Percentiles rank a stretch among this genome's conserved stretches.
Conservation (phyloP, 2,329 filamentous ascomycete genomes). For the Exophiala dermatitidis region DNA sequence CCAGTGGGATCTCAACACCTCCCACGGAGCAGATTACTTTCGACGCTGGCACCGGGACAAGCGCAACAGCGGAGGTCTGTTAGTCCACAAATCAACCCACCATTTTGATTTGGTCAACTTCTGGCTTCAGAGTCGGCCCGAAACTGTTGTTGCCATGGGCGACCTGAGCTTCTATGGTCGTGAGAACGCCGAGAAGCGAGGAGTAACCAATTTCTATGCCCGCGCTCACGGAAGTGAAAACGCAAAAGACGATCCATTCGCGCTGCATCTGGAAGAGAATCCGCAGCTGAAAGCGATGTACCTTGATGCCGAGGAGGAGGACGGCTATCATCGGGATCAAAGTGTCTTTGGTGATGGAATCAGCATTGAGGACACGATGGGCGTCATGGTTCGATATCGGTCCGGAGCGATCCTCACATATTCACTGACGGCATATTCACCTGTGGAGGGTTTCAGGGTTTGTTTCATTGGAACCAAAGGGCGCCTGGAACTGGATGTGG, state of each 20-base stretch:
- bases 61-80: conserved; percentile 52
- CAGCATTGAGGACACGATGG: conserved; percentile 60
- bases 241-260: conserved; percentile 52
- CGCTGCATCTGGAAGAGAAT: conserved; percentile 49
- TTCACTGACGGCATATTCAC: conserved; percentile 53
- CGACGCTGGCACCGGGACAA: conserved; percentile 58
- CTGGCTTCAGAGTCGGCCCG: conserved; percentile 51
- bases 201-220: conserved; percentile 46
- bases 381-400: conserved; percentile 51
- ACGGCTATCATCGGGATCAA: conserved; percentile 55
- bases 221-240: conserved; percentile 46
- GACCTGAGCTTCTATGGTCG: conserved; percentile 55
- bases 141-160: conserved; percentile 53
- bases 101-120: conserved; percentile 60
- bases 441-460: conserved; percentile 55
- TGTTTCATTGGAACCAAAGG: conserved; percentile 43
- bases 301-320: conserved; percentile 57
- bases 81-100: conserved; percentile 58
- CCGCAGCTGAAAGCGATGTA: conserved; percentile 53
- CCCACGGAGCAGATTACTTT: conserved; percentile 47
- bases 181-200: conserved; percentile 54
- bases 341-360: conserved; percentile 58
- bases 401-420: conserved; percentile 48
- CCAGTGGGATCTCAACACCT: conserved; percentile 57
- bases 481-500: conserved; percentile 54